A percentile compares a stretch with the other conserved stretches of the same genome.
phyloP scores from a whole-genome alignment of 1,284 basidiomycete species.

The Malassezia restricta region DNA sequence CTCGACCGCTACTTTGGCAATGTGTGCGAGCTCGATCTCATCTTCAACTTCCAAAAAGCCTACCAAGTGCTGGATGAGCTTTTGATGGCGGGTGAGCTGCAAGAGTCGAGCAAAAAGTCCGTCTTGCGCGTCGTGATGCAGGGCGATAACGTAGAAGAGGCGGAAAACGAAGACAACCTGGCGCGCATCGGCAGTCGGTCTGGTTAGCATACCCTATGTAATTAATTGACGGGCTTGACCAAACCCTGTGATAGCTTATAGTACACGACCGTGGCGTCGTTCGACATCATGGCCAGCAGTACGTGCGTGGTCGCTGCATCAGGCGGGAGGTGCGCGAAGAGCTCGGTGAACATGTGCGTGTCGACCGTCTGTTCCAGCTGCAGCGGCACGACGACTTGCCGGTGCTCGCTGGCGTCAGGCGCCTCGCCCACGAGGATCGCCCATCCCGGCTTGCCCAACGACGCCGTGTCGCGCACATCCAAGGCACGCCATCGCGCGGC shows the following conservation, averaged over 20 bases:
- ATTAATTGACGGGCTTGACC: conserved; percentile 40
- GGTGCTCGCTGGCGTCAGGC: neutral
- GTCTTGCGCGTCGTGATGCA: conserved; percentile 67
- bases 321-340: conserved; percentile 17
- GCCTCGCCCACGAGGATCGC: conserved; percentile 8
- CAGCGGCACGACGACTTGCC: conserved; percentile 9
- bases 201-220: conserved; percentile 11
- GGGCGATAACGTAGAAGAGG: conserved; percentile 45
- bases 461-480: conserved; percentile 12
- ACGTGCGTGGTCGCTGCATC: conserved; percentile 20
- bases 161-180: conserved; percentile 43
- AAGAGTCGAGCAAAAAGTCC: conserved; percentile 97
- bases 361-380: conserved; percentile 8
- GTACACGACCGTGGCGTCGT: conserved; percentile 39
- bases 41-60: conserved; percentile 47
- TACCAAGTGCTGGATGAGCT: conserved; percentile 66
- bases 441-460: conserved; percentile 5
- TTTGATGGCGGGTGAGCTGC: conserved; percentile 92
- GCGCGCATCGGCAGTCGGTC: conserved; percentile 37
- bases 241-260: conserved; percentile 35
- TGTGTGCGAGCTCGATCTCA: conserved; percentile 46
- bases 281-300: conserved; percentile 35
- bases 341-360: conserved; percentile 10
- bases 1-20: conserved; percentile 98
- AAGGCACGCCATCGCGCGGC: conserved; percentile 33